phyloP scores from a whole-genome alignment of 306 rosid species.

The Albizia julibrissin region DNA sequence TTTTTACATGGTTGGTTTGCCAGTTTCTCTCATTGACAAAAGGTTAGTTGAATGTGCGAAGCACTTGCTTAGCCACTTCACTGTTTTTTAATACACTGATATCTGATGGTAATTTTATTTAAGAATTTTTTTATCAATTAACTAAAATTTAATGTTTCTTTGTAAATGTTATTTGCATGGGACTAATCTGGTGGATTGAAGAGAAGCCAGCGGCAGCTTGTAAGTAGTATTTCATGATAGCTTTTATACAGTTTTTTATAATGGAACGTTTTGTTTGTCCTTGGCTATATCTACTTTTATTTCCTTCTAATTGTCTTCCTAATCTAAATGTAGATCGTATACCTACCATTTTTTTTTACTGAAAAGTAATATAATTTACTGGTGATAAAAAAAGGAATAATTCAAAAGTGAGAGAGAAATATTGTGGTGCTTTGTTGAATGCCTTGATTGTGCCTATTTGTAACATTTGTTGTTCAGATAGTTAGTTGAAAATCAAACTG shows the following conservation, averaged over 20 bases:
- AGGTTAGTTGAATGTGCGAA: slow-evolving; percentile 7
- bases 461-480: slow-evolving; percentile 12
- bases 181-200: slow-evolving; percentile 59
- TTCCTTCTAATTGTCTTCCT: not conserved
- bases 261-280: not conserved
- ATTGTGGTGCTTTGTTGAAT: slow-evolving; percentile 15
- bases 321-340: not conserved
- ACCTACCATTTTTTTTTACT: not conserved
- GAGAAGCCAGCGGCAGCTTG: slow-evolving; percentile 96
- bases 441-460: slow-evolving; percentile 5
- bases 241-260: not conserved
- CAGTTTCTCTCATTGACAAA: not conserved
- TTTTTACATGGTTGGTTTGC: slow-evolving; percentile 15
- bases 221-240: slow-evolving; percentile 48
- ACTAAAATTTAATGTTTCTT: slow-evolving; percentile 42
- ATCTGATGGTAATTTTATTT: not conserved
- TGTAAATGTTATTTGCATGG: slow-evolving; percentile 34
- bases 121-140: slow-evolving; percentile 11
- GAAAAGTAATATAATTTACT: not conserved
- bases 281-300: not conserved
- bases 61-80: slow-evolving; percentile 7
- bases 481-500: slow-evolving; percentile 10
- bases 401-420: not conserved
- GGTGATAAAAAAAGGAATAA: not conserved
- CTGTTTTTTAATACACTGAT: not conserved